These are phyloP conservation scores for Eucalyptus victrix DNA, from an alignment of 345 rosid species.

Conservation along the genomic window DNA sequence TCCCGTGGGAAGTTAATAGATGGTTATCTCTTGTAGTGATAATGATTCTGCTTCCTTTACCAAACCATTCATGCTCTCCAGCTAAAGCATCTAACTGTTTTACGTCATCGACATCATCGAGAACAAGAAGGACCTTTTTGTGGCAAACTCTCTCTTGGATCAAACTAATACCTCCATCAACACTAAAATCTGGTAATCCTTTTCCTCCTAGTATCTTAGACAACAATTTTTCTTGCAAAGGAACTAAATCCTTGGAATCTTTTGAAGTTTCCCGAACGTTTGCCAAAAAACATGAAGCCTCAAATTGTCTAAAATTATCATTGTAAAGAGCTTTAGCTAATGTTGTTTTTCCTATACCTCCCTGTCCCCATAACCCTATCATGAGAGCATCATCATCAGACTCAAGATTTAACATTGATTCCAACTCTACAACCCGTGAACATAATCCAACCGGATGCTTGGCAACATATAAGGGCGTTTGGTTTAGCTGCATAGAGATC, in stretches of 20 bases:
- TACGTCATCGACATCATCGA: background rate
- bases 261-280: background rate
- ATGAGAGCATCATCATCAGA: background rate
- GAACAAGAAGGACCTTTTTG: background rate
- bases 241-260: background rate
- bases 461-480: background rate
- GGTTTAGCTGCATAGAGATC: background rate
- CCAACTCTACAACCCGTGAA: rapidly evolving
- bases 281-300: background rate
- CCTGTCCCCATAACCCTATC: background rate
- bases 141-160: background rate
- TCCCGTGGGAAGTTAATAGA: background rate
- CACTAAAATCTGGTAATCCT: too few species aligned
- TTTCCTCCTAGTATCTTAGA: background rate
- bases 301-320: background rate
- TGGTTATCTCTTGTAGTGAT: background rate
- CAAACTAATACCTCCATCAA: background rate
- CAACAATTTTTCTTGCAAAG: background rate
- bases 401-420: background rate
- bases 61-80: background rate
- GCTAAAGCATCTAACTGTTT: background rate
- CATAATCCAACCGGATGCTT: background rate
- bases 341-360: background rate
- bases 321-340: background rate
- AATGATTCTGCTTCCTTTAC: background rate